Percentiles rank a stretch among this genome's conserved stretches.
These are phyloP conservation scores for Venturia nashicola DNA, from an alignment of 2,329 filamentous ascomycete genomes.

Conservation along the genomic window DNA sequence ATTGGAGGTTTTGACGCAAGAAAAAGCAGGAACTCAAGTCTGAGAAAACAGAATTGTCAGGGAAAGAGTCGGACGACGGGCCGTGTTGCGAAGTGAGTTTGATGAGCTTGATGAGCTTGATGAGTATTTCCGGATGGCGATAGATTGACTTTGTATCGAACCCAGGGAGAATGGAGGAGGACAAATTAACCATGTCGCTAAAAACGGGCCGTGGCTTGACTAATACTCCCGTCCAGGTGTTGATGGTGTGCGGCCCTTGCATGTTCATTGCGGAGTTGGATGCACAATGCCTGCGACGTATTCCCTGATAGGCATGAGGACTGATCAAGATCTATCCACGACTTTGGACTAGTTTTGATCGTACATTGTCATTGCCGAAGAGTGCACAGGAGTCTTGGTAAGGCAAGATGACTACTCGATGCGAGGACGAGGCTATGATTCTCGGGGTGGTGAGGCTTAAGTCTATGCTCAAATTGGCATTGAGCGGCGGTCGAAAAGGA, in stretches of 20 bases:
- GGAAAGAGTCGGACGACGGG: not conserved
- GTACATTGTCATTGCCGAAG: not conserved
- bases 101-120: not conserved
- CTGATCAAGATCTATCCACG: not conserved
- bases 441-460: not conserved
- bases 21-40: not conserved
- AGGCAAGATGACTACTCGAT: not conserved
- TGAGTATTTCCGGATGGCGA: not conserved
- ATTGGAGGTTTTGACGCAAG: not conserved
- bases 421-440: not conserved
- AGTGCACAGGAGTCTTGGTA: not conserved
- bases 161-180: not conserved
- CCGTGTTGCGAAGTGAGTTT: not conserved
- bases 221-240: not conserved
- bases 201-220: not conserved
- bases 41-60: not conserved
- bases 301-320: not conserved
- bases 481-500: not conserved
- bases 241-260: not conserved
- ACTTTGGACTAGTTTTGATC: not conserved
- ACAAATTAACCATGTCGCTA: not conserved
- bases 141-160: not conserved
- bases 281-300: not conserved
- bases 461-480: not conserved
- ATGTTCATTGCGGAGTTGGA: not conserved